These are phyloP conservation scores for Cochlearia excelsa DNA, from an alignment of 345 rosid species.

Conservation along the genomic window DNA sequence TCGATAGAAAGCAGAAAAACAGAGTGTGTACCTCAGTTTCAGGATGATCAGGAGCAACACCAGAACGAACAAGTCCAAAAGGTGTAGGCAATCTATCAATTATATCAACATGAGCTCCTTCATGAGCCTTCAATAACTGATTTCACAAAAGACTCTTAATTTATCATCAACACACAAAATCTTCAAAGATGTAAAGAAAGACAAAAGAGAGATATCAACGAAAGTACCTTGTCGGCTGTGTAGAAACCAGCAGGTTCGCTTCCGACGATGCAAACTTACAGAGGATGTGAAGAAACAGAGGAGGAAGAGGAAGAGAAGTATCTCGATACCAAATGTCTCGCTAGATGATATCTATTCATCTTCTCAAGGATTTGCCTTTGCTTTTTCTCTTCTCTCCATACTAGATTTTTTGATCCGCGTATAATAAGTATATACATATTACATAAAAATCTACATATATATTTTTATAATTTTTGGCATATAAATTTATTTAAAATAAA, in stretches of 20 bases:
- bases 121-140: conserved; percentile 72
- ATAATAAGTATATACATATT: no score
- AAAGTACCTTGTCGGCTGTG: conserved; percentile 74
- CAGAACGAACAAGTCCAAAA: conserved; percentile 89
- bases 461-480: no score
- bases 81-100: conserved; percentile 92
- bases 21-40: conserved; percentile 65
- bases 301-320: conserved; percentile 32
- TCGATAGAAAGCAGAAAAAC: not conserved
- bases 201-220: not conserved
- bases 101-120: conserved; percentile 61
- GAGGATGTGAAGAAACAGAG: conserved; percentile 40
- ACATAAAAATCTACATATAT: no score
- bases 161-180: no score
- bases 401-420: no score
- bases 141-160: no score
- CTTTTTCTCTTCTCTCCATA: no score
- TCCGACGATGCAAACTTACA: conserved; percentile 82
- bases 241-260: conserved; percentile 92
- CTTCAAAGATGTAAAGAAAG: no score
- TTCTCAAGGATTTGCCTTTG: no score
- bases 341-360: conserved; percentile 16
- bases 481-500: no score
- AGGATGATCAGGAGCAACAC: conserved; percentile 96
- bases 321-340: conserved; percentile 40